phyloP scores from a whole-genome alignment of 331 rosid species.

The Malus hybrid region DNA sequence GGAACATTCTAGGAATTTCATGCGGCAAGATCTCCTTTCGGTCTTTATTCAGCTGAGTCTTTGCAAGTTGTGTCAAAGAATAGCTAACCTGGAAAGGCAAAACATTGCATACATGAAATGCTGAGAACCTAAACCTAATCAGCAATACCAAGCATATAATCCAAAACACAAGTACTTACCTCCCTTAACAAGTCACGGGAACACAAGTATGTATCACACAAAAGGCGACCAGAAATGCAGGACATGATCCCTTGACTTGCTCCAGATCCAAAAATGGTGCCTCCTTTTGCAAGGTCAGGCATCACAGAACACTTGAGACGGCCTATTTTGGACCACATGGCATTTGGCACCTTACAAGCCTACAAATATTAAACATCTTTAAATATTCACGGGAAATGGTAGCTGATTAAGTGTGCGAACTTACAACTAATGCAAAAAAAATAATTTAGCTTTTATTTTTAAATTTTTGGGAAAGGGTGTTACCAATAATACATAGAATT shows the following conservation, averaged over 20 bases:
- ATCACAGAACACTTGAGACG: slow-evolving; percentile 81
- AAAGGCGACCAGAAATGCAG: slow-evolving; percentile 87
- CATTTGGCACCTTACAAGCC: slow-evolving; percentile 70
- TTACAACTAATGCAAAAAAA: too few species aligned
- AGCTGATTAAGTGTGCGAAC: background rate
- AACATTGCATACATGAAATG: slow-evolving; percentile 4
- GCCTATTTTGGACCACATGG: slow-evolving; percentile 90
- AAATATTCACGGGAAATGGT: background rate
- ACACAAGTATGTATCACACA: slow-evolving; percentile 85
- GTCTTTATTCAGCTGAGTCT: slow-evolving; percentile 76
- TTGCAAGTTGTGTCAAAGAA: slow-evolving; percentile 76
- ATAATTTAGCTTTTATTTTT: too few species aligned
- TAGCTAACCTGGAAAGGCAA: slow-evolving; percentile 76
- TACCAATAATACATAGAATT: too few species aligned
- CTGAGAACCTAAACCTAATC: slow-evolving; percentile 2
- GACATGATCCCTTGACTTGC: slow-evolving; percentile 87
- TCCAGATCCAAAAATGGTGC: slow-evolving; percentile 68
- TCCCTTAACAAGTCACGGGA: slow-evolving; percentile 91
- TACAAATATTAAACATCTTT: slow-evolving; percentile 23
- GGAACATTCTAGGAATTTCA: slow-evolving; percentile 68
- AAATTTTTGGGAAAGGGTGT: background rate
- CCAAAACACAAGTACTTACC: slow-evolving; percentile 39
- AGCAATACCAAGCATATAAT: background rate
- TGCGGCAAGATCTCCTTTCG: slow-evolving; percentile 85
- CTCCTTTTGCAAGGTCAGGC: slow-evolving; percentile 77